A percentile compares a stretch with the other conserved stretches of the same genome.
Evolutionary conservation across 140 eudicot genomes (phyloP).

Genomic region (Bidens hawaiensis): DNA sequence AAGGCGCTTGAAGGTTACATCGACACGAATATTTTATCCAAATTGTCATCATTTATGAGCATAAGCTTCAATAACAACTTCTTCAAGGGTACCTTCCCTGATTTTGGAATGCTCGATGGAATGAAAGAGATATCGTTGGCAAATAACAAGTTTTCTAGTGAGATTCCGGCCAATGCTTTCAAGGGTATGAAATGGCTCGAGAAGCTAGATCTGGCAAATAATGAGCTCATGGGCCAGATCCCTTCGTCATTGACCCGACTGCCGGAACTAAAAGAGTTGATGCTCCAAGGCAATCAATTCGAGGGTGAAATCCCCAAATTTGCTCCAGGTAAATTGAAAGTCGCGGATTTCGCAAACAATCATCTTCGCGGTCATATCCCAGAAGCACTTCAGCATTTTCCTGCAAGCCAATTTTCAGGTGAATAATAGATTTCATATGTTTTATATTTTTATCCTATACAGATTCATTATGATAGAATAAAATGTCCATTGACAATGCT

Average conservation of each 20-base stretch:
- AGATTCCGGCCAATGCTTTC: conserved; percentile 42
- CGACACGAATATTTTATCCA: conserved; percentile 32
- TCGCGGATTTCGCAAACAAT: conserved; percentile 53
- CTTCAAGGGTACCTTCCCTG: conserved; percentile 66
- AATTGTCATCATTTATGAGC: conserved; percentile 38
- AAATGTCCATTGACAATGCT: background rate
- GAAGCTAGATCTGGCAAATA: conserved; percentile 50
- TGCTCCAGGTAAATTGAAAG: conserved; percentile 7
- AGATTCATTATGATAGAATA: background rate
- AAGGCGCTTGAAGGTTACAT: conserved; percentile 54
- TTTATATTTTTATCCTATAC: background rate
- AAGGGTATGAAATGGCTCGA: conserved; percentile 47
- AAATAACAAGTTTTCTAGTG: conserved; percentile 47
- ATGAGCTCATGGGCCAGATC: conserved; percentile 51
- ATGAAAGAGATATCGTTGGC: conserved; percentile 45
- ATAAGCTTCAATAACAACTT: conserved; percentile 53
- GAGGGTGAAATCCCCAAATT: conserved; percentile 57
- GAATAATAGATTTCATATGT: background rate
- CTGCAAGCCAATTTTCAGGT: conserved; percentile 49
- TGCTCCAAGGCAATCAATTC: conserved; percentile 52
- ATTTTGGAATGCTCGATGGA: conserved; percentile 28
- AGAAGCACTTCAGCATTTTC: conserved; percentile 27
- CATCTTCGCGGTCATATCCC: conserved; percentile 67
- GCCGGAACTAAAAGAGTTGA: conserved; percentile 50
- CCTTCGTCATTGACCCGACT: conserved; percentile 43